Evolutionary conservation across 163 green algal species (phyloP), one percentile per base, ranked within the genome.

Genomic region (Prototheca stagnorum): DNA sequence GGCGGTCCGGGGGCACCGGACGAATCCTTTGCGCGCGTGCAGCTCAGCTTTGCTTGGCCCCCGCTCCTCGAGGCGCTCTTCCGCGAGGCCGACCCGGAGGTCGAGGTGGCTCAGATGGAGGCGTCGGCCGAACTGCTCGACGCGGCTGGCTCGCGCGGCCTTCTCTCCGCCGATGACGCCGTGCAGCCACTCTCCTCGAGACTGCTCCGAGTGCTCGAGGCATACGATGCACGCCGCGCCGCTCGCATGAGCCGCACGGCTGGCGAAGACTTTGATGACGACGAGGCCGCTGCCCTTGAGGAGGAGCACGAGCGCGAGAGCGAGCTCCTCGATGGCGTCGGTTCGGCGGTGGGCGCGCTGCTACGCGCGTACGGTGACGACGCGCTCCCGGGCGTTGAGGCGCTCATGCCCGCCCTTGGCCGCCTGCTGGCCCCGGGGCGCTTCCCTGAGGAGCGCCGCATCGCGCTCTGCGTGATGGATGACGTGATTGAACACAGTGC

Each of bases 231-330:
- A 56, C 59, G 82, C n/a, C 64, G 75, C 17, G 50, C 56, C 40
- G 74, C 85, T 53, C 61, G 78, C 17, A 56, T 62, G 44, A 40
- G 72, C 39, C 63, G 79, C 15, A 70, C 61, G 20, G 25, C 59
- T 22, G 73, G 59, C 5, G 89, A 98, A 59, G 89, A 97, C 58
- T 95, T 95, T 65, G 89, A 98, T 54, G 79, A 84, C 9, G 84
- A 95, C 56, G 88, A 97, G 70, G 63, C 71, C 28, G 81, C 94
- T 56, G 67, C 75, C 35, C 65, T 96, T 34, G 66, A 92, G 64
- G 81, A 83, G 54, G 83, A 97, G 64, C 86, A 93, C 51, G 79
- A 94, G 68, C 53, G 66, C 26, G 88, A 98, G 65, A 75, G 84
- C 47, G 84, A 92, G 47, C 62, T 95, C 47, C 75, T 93, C 22